A percentile compares a stretch with the other conserved stretches of the same genome.
Conservation (phyloP, 2,329 filamentous ascomycete species). For the Colletotrichum ledebouriae region DNA sequence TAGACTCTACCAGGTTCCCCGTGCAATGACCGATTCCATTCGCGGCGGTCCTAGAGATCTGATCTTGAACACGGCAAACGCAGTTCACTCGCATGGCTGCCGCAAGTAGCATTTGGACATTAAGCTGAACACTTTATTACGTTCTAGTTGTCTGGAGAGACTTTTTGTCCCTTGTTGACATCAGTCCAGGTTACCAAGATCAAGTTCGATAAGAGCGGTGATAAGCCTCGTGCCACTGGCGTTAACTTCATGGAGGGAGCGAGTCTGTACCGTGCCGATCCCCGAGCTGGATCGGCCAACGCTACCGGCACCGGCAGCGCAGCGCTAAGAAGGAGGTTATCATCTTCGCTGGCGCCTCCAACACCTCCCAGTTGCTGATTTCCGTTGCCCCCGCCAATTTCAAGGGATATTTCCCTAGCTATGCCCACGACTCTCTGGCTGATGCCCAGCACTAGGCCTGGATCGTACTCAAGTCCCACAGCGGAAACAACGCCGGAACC, state of each 20-base stretch:
- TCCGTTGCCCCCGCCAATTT: constrained; percentile 68
- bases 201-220: constrained; percentile 50
- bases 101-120: constrained; percentile 48
- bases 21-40: constrained; percentile 26
- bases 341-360: constrained; percentile 62
- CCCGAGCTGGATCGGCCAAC: constrained; percentile 49
- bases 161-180: background rate
- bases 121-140: constrained; percentile 43
- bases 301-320: constrained; percentile 4
- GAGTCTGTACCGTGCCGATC: constrained; percentile 59
- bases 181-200: constrained; percentile 51
- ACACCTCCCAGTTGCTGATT: constrained; percentile 66
- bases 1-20: constrained; percentile 25
- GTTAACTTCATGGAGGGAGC: constrained; percentile 53
- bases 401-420: constrained; percentile 69
- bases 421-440: constrained; percentile 58
- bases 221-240: constrained; percentile 50
- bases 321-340: constrained; percentile 60
- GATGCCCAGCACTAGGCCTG: constrained; percentile 57
- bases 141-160: constrained; percentile 26
- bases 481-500: constrained; percentile 70
- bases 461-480: constrained; percentile 65
- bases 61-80: constrained; percentile 32
- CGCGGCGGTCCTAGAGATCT: constrained; percentile 27
- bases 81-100: constrained; percentile 27